Conservation (phyloP, 129 eudicot species). For the Solidago caesia region DNA sequence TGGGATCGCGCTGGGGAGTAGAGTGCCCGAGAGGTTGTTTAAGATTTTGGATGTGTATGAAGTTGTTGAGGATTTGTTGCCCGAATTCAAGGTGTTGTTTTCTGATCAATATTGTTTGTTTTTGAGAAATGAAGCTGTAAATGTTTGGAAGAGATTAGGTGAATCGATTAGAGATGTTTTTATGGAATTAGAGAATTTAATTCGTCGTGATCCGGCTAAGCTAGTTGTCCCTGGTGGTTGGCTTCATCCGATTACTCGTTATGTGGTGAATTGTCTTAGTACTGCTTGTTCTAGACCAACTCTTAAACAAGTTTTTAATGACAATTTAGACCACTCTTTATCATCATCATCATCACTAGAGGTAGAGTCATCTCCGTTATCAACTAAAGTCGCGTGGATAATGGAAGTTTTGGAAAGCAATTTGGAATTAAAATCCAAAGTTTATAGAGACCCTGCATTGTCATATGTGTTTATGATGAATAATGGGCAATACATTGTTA, state of each 20-base stretch:
- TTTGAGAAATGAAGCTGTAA: conserved; percentile 64
- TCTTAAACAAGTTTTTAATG: conserved; percentile 76
- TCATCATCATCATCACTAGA: conserved; percentile 17
- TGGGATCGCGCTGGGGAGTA: conserved; percentile 83
- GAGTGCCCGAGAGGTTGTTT: conserved; percentile 81
- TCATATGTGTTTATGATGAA: conserved; percentile 91
- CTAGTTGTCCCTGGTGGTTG: conserved; percentile 88
- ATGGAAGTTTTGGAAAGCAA: conserved; percentile 90
- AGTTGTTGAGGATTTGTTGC: conserved; percentile 67
- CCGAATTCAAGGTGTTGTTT: conserved; percentile 78
- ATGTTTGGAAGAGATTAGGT: conserved; percentile 77
- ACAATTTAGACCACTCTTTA: conserved; percentile 33
- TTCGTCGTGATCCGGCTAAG: conserved; percentile 87
- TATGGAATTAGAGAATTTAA: conserved; percentile 82
- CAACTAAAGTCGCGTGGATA: conserved; percentile 80
- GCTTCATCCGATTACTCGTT: conserved; percentile 90
- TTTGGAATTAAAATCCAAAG: conserved; percentile 75
- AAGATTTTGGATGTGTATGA: conserved; percentile 85
- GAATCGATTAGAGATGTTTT: conserved; percentile 86
- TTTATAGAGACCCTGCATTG: conserved; percentile 67
- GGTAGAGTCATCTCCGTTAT: conserved; percentile 33
- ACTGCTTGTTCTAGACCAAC: conserved; percentile 79
- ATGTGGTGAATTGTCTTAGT: conserved; percentile 89
- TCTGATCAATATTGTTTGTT: conserved; percentile 72
- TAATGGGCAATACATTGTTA: conserved; percentile 79